Conservation (phyloP, 257 asterid species). For the Ligustrum vulgare region DNA sequence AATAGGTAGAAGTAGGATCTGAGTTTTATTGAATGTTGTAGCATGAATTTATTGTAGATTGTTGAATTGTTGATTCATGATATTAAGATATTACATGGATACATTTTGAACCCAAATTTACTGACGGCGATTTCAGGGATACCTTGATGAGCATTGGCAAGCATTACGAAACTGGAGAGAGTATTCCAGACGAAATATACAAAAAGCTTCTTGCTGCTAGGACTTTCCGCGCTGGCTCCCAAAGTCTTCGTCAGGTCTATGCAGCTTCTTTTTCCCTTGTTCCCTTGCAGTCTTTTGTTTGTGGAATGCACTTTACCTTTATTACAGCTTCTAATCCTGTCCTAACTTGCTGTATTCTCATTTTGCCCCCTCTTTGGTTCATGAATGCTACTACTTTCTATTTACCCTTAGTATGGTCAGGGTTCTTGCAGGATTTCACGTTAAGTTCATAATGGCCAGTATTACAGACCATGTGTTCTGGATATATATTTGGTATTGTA, state of each 20-base stretch:
- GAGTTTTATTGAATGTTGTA: neutral
- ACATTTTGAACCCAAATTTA: neutral
- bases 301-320: neutral
- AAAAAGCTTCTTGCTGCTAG: conserved; percentile 96
- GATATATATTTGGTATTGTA: neutral
- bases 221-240: conserved; percentile 93
- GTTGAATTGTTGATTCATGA: conserved; percentile 4
- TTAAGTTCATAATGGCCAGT: neutral
- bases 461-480: neutral
- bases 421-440: neutral
- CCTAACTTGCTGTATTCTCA: neutral
- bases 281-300: conserved; percentile 7
- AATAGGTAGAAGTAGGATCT: neutral
- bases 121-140: conserved; percentile 53
- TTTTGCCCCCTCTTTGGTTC: neutral
- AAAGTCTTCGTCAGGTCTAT: conserved; percentile 89
- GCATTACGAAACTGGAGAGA: conserved; percentile 95
- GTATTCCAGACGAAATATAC: conserved; percentile 86
- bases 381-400: neutral
- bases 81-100: neutral
- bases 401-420: neutral
- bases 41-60: neutral
- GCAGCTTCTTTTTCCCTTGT: conserved; percentile 6
- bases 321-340: neutral
- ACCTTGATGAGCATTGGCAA: conserved; percentile 94